Percentiles rank a stretch among this genome's conserved stretches.
phyloP scores from a whole-genome alignment of 176 grass and related monocot genomes.

The Aegilops umbellulata region DNA sequence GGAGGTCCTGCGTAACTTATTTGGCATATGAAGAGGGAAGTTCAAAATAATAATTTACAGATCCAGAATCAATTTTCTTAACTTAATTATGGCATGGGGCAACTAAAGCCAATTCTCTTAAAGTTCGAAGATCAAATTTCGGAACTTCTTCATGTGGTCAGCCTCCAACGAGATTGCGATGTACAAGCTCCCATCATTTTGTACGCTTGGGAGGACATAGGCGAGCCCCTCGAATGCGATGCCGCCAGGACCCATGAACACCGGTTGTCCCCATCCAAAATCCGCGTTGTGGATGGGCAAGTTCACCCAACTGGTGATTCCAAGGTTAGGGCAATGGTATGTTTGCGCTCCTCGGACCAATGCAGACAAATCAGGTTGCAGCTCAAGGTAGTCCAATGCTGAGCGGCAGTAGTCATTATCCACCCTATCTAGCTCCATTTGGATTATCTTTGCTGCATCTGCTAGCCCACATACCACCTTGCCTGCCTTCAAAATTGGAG shows the following conservation, averaged over 20 bases:
- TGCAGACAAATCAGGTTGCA: constrained; percentile 65
- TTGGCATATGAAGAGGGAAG: no score
- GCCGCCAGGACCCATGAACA: constrained; percentile 4
- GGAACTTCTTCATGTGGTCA: no score
- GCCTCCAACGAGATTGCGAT: no score
- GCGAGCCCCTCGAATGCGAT: constrained; percentile 77
- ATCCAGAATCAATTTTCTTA: no score
- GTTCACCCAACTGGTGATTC: constrained; percentile 80
- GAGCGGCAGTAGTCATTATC: constrained; percentile 58
- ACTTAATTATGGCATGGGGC: no score
- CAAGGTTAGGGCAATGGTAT: constrained; percentile 75
- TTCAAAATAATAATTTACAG: no score
- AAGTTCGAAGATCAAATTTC: no score
- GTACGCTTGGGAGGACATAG: constrained; percentile 61
- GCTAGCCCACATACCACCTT: constrained; percentile 42
- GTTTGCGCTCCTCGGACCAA: constrained; percentile 80
- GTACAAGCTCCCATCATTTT: no score
- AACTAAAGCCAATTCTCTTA: no score
- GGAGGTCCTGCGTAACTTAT: no score
- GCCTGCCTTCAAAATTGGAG: constrained; percentile 55
- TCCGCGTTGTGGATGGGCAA: constrained; percentile 70
- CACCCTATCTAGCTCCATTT: constrained; percentile 69
- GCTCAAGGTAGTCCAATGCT: constrained; percentile 77
- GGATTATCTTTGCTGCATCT: constrained; percentile 50
- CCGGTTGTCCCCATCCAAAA: constrained; percentile 76